These are phyloP conservation scores for Solanum hybrid DNA, from an alignment of 305 asterid species.

Conservation along the genomic window DNA sequence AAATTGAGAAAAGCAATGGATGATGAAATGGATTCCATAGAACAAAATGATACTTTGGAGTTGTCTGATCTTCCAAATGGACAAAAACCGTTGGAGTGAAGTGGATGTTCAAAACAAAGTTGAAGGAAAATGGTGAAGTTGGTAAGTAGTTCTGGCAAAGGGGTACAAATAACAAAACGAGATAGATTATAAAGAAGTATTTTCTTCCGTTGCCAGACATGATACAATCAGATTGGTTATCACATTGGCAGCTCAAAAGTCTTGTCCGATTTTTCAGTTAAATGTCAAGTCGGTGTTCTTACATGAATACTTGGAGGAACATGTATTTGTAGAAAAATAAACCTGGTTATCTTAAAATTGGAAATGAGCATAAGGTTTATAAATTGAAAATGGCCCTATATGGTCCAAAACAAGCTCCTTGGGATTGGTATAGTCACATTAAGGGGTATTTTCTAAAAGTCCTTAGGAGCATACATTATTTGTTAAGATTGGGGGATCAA, in stretches of 20 bases:
- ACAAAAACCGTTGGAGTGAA: too few species aligned
- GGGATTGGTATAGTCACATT: background rate
- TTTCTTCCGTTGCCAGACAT: background rate
- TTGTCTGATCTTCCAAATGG: background rate
- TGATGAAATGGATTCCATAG: background rate
- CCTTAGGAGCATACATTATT: too few species aligned
- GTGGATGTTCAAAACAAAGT: background rate
- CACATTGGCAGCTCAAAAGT: background rate
- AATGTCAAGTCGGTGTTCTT: too few species aligned
- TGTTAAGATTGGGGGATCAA: too few species aligned
- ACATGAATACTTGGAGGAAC: background rate
- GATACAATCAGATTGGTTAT: background rate
- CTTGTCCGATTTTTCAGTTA: background rate
- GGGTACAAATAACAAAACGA: background rate
- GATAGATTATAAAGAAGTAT: too few species aligned
- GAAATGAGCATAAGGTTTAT: background rate
- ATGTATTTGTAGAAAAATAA: background rate
- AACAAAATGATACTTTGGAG: background rate
- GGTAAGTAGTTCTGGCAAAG: background rate
- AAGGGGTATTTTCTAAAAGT: background rate
- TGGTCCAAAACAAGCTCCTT: background rate
- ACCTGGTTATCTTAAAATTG: too few species aligned
- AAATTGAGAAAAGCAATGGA: background rate
- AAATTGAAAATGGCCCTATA: background rate
- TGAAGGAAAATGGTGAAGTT: background rate